Base-by-base conservation (phyloP, 805 yeast species). In the Suhomyces canberraensis region DNA sequence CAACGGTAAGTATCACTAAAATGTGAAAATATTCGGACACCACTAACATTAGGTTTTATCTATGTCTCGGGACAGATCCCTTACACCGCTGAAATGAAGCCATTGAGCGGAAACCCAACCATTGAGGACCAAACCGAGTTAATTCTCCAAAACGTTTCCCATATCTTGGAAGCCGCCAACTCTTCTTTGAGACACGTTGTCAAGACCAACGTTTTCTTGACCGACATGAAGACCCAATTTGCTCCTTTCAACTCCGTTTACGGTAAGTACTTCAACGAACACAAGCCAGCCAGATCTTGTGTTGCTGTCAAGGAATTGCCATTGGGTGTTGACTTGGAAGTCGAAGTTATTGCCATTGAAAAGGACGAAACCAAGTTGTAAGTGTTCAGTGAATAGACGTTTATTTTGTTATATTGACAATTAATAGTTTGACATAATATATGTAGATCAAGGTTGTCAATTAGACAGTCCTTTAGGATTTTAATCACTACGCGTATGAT, bases 31-130 rank as follows among this genome's bases (percentile, higher is more conserved):
- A 15, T 8, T 25, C 27, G 15, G 9, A 7, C 9, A 7, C 22
- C 22, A 46, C 54, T 51, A 50, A 54, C 48, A 15, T 40, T 20
- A 64, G 88, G 95, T 43, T 79, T 88, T 61, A 66, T 93, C 60
- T 93, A 84, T 61, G 88, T 93, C 40, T 86, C 96, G 36, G 98
- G 98, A 38, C 98, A 93, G 69, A 82, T 93, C 44, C 97, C 98
- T 37, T 78, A 79, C 72, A 88, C 91, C 25, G 75, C 90, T 27
- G 87, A 84, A 6, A 85, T 84, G 60, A 80, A 81, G 66, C 82
- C 84, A 47, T 78, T 89, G 50, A 80, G 78, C 48, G 96, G 89
- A 31, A 58, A 48, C 36, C 68, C 74, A 21, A 64, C 83, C 29
- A 79, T 85, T 56, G 75, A 79, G 46, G 91, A 79, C 51, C 84